These are phyloP conservation scores for Toxoplasma gondii DNA, from an alignment of 169 alveolate species.

Conservation along the genomic window DNA sequence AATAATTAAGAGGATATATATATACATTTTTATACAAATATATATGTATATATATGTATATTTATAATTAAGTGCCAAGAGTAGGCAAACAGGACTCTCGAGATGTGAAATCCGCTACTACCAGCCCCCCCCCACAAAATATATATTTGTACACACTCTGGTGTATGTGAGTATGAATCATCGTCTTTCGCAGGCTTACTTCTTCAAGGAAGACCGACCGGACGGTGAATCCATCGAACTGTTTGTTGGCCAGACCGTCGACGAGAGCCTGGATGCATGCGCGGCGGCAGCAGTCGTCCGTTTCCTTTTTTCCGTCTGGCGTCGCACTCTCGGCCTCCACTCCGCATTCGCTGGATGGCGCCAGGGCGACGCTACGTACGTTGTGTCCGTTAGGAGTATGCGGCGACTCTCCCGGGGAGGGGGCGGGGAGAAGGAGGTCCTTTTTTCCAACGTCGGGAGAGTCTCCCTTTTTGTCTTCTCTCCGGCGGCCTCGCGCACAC, in stretches of 20 bases:
- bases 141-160: too few relatives aligned
- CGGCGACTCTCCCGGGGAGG: not conserved
- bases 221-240: slow-evolving; percentile 22
- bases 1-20: too few relatives aligned
- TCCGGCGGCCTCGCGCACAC: not conserved
- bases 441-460: not conserved
- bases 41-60: too few relatives aligned
- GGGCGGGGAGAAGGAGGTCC: not conserved
- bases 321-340: not conserved
- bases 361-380: too few relatives aligned
- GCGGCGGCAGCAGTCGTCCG: not conserved
- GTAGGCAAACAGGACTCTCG: too few relatives aligned
- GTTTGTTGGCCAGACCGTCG: slow-evolving; percentile 8
- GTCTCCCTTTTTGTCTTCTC: not conserved
- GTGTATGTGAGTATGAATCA: too few relatives aligned
- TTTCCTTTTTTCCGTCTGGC: not conserved
- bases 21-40: too few relatives aligned
- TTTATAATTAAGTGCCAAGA: too few relatives aligned
- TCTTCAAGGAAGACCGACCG: slow-evolving; percentile 43
- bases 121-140: too few relatives aligned
- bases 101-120: too few relatives aligned
- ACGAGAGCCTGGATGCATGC: not conserved
- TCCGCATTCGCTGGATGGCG: not conserved
- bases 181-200: not conserved
- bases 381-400: too few relatives aligned